Conservation (phyloP, 306 rosid genomes). For the Rubus parviflorus region DNA sequence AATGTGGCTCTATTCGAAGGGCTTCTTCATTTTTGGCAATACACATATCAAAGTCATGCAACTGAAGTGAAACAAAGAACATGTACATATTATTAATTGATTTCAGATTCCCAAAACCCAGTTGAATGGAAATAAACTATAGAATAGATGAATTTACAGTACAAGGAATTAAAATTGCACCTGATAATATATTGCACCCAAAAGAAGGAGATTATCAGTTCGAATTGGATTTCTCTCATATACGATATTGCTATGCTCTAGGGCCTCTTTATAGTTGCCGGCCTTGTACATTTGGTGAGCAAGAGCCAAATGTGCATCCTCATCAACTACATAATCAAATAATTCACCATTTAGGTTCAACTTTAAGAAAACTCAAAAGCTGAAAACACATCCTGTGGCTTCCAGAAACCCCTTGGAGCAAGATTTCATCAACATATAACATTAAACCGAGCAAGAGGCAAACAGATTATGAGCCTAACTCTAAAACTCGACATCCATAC, state of each 20-base stretch:
- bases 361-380: neutral
- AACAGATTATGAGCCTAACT: conserved; percentile 3
- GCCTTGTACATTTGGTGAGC: conserved; percentile 93
- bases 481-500: neutral
- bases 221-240: conserved; percentile 85
- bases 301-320: conserved; percentile 70
- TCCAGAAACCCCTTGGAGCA: too few species aligned
- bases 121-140: neutral
- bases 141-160: neutral
- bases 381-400: too few species aligned
- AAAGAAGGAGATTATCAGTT: conserved; percentile 85
- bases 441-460: neutral
- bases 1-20: conserved; percentile 77
- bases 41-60: conserved; percentile 95
- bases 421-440: neutral
- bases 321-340: conserved; percentile 67
- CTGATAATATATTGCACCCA: conserved; percentile 98
- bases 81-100: neutral
- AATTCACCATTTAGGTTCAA: conserved; percentile 6
- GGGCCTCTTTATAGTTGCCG: conserved; percentile 84
- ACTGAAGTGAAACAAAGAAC: conserved; percentile 38
- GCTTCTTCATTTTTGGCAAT: conserved; percentile 96
- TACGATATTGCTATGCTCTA: conserved; percentile 76
- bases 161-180: conserved; percentile 26
- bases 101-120: neutral